Evolutionary conservation across 495 filamentous ascomycete species (phyloP).

Genomic region (Penicillium maclennaniae): DNA sequence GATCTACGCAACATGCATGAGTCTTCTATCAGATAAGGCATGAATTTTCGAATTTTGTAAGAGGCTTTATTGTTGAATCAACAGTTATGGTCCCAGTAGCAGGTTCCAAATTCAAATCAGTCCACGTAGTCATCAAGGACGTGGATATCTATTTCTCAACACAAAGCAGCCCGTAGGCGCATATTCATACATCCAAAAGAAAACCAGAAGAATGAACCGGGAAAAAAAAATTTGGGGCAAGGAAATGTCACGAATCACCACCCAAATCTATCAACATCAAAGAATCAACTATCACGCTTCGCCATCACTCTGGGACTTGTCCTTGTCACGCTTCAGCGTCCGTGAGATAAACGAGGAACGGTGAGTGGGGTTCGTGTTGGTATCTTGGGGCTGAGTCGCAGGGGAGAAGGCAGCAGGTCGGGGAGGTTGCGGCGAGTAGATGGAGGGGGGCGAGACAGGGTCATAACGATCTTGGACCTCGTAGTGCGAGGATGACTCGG

Average conservation of each 20-base stretch:
- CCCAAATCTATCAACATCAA: background rate
- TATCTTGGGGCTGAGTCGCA: background rate
- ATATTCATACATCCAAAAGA: background rate
- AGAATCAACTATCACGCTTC: slow-evolving; percentile 2
- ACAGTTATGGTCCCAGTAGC: background rate
- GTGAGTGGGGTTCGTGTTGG: background rate
- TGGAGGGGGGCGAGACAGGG: slow-evolving; percentile 20
- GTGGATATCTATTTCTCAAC: background rate
- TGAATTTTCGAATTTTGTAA: background rate
- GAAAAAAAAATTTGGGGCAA: background rate
- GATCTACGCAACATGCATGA: too few relatives aligned
- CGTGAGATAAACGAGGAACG: slow-evolving; percentile 11
- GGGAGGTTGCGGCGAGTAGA: slow-evolving; percentile 14
- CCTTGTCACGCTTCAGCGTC: slow-evolving; percentile 10
- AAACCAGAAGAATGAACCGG: background rate
- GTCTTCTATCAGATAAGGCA: too few relatives aligned
- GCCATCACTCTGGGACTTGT: slow-evolving; percentile 13
- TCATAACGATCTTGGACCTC: slow-evolving; percentile 20
- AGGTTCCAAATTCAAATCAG: background rate
- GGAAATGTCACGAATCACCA: background rate
- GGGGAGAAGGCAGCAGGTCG: background rate
- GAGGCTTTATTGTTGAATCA: background rate
- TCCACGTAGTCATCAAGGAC: background rate
- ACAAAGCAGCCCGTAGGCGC: background rate
- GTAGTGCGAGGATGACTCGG: slow-evolving; percentile 9